A percentile compares a stretch with the other conserved stretches of the same genome.
Evolutionary conservation across 1,284 basidiomycete species (phyloP).

Genomic region (Cryptococcus amylolentus): DNA sequence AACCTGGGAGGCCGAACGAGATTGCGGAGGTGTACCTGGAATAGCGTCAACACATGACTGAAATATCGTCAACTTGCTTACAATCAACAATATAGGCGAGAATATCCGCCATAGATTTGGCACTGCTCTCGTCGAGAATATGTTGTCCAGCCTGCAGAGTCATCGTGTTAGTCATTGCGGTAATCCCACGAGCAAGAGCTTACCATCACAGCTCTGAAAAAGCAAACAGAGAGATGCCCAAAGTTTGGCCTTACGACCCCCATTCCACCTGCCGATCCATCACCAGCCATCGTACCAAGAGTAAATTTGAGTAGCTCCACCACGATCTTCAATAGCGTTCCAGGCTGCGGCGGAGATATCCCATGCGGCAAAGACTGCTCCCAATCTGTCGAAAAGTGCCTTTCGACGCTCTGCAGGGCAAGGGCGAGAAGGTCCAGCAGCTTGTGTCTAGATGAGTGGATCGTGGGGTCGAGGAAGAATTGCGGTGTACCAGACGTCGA

Average conservation of each 20-base stretch:
- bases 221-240: slow-evolving; percentile 27
- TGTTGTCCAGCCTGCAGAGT: slow-evolving; percentile 8
- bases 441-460: slow-evolving; percentile 31
- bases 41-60: not conserved
- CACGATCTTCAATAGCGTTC: slow-evolving; percentile 25
- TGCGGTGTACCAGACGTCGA: not conserved
- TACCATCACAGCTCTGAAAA: slow-evolving; percentile 32
- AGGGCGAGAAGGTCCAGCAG: slow-evolving; percentile 36
- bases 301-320: slow-evolving; percentile 35
- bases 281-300: slow-evolving; percentile 16
- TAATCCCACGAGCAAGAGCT: slow-evolving; percentile 10
- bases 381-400: slow-evolving; percentile 25
- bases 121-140: slow-evolving; percentile 1
- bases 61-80: slow-evolving; percentile 10
- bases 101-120: slow-evolving; percentile 26
- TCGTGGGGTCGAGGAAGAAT: slow-evolving; percentile 9
- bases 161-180: not conserved
- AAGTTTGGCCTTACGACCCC: slow-evolving; percentile 33
- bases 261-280: too few relatives aligned
- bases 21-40: slow-evolving; percentile 23
- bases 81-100: slow-evolving; percentile 33
- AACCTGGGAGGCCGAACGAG: slow-evolving; percentile 21
- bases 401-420: slow-evolving; percentile 37
- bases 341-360: slow-evolving; percentile 27
- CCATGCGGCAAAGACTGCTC: slow-evolving; percentile 16